Evolutionary conservation across 1,284 basidiomycete species (phyloP).

Genomic region (Schizopora paradoxa): DNA sequence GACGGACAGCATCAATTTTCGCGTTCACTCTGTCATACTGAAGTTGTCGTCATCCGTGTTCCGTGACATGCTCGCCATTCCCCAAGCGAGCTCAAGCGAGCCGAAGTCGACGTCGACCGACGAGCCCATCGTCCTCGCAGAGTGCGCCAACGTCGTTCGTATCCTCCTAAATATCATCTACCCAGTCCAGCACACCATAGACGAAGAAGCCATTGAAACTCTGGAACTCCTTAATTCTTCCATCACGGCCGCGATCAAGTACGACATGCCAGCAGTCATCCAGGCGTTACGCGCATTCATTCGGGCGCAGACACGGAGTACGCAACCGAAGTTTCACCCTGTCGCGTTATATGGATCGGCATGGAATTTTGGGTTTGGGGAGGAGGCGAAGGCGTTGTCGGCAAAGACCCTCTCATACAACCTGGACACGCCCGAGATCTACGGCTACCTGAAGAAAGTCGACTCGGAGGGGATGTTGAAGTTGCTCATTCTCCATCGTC

Average conservation of each 20-base stretch:
- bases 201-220: too few species aligned
- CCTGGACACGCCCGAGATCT: too few species aligned
- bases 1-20: constrained; percentile 9
- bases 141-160: background rate
- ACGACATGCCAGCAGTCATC: background rate
- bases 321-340: too few species aligned
- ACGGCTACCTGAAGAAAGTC: too few species aligned
- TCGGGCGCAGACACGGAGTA: background rate
- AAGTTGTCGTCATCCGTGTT: constrained; percentile 11
- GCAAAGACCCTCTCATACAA: too few species aligned
- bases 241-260: background rate
- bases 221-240: background rate
- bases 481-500: too few species aligned
- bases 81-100: background rate
- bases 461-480: too few species aligned
- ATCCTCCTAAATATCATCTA: constrained; percentile 11
- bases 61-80: constrained; percentile 9
- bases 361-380: too few species aligned
- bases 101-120: background rate
- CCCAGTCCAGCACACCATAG: too few species aligned
- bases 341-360: too few species aligned
- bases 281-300: background rate
- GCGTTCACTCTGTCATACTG: constrained; percentile 10
- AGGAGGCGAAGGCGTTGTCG: too few species aligned
- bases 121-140: constrained; percentile 9